Evolutionary conservation across 116 monocot species (phyloP).

Genomic region (Phalaenopsis hybrid): DNA sequence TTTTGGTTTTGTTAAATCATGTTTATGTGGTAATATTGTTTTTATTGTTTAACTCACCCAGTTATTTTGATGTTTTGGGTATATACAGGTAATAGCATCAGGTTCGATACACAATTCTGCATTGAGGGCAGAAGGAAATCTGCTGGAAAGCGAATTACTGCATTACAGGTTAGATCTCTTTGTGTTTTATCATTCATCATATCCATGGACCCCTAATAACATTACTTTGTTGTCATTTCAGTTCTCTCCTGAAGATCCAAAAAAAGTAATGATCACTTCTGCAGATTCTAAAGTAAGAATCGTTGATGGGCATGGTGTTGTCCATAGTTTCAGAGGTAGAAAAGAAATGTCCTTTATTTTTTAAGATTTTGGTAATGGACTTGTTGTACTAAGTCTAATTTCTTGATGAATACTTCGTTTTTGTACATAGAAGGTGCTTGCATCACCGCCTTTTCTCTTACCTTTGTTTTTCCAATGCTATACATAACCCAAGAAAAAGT

Average conservation of each 20-base stretch:
- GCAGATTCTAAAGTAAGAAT: slow-evolving; percentile 47
- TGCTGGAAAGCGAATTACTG: slow-evolving; percentile 28
- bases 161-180: slow-evolving; percentile 25
- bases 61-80: not conserved
- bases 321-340: slow-evolving; percentile 47
- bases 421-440: not conserved
- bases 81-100: slow-evolving; percentile 17
- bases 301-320: slow-evolving; percentile 28
- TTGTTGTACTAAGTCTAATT: not conserved
- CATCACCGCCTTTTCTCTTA: not conserved
- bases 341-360: not conserved
- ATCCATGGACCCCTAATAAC: not conserved
- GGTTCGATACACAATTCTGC: slow-evolving; percentile 15
- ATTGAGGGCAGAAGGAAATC: slow-evolving; percentile 33
- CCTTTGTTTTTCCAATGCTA: not conserved
- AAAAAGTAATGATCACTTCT: slow-evolving; percentile 44
- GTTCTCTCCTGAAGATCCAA: slow-evolving; percentile 32
- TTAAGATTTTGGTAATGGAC: not conserved
- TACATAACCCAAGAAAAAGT: no score
- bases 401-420: not conserved
- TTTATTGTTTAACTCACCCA: not conserved
- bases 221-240: slow-evolving; percentile 9
- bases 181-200: not conserved
- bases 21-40: not conserved
- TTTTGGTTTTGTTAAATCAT: not conserved